Base-by-base conservation (phyloP, 352 stramenopile genomes). In the Phytophthora hibernalis region DNA sequence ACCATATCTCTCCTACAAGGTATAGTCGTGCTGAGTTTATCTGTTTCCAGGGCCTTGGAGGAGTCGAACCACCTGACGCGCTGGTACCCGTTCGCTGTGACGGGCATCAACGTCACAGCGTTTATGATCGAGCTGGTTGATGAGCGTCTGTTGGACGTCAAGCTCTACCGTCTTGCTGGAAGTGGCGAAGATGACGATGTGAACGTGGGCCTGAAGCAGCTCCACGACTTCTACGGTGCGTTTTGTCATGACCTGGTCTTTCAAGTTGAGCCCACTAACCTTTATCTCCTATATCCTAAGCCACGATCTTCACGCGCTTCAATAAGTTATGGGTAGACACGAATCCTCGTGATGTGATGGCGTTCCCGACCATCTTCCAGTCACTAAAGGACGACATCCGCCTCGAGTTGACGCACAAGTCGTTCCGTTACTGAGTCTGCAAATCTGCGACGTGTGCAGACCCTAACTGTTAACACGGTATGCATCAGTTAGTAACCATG, bases 51-150 rank as follows among this genome's bases (percentile, higher is more conserved):
- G 24, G 85, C 85, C 0, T 61, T 96, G 35, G 79, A 82, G 11
- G 86, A 96, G 56, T 94, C 88, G 15, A 95, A 93, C 54, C 88
- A 96, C 52, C 88, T 83, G 33, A 93, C 83, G 22, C 79, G 85
- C 13, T 96, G 88, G 88, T 96, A 96, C 55, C 88, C 88, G 35
- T 96, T 96, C 53, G 80, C 86, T 8, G 83, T 94, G 10, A 95
- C 88, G 4, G 88, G 88, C 18, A 96, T 96, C 74, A 96, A 96
- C 64, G 85, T 96, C 61, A 96, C 88, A 2, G 78, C 78, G 10
- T 96, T 96, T 59, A 57, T 96, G 44, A 74, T 89, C 15, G 88
- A 95, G 21, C 59, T 96, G 28, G 76, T 95, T 4, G 74, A 77
- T 15, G 86, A 95, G 55, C 86, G 85, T 28, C 54, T 96, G 15